phyloP scores from a whole-genome alignment of 192 early-diverging fungal genomes.

The Neocallimastix lanati region DNA sequence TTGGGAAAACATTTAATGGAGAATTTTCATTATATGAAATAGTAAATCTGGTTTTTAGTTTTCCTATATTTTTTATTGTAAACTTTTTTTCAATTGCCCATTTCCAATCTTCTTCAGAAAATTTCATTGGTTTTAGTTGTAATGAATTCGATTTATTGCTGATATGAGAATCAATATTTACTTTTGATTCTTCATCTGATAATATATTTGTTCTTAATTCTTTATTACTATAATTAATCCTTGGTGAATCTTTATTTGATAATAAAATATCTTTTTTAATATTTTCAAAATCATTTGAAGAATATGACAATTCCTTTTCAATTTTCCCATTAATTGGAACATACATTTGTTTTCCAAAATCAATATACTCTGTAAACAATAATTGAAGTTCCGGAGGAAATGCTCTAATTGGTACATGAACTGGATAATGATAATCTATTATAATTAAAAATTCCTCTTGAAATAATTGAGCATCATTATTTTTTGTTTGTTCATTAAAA shows the following conservation, averaged over 20 bases:
- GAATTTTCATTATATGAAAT: not conserved
- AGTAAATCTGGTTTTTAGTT: not conserved
- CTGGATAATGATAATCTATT: not conserved
- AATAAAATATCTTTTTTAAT: not conserved
- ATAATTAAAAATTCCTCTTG: not conserved
- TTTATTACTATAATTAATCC: no score
- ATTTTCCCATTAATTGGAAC: not conserved
- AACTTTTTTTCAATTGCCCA: not conserved
- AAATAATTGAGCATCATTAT: not conserved
- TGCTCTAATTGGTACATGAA: not conserved
- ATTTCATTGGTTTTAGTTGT: not conserved
- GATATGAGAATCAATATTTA: not conserved
- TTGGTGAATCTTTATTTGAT: not conserved
- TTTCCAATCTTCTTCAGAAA: not conserved
- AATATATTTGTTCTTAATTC: no score
- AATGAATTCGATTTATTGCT: not conserved
- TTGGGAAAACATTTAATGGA: not conserved
- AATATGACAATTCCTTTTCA: not conserved
- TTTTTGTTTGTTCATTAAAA: not conserved
- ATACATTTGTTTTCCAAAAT: not conserved
- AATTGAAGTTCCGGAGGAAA: not conserved
- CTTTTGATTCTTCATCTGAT: no score
- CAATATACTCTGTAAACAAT: not conserved
- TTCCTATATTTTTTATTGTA: not conserved
- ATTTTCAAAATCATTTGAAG: not conserved